Conservation (phyloP, 257 asterid species). For the Agastache rugosa region DNA sequence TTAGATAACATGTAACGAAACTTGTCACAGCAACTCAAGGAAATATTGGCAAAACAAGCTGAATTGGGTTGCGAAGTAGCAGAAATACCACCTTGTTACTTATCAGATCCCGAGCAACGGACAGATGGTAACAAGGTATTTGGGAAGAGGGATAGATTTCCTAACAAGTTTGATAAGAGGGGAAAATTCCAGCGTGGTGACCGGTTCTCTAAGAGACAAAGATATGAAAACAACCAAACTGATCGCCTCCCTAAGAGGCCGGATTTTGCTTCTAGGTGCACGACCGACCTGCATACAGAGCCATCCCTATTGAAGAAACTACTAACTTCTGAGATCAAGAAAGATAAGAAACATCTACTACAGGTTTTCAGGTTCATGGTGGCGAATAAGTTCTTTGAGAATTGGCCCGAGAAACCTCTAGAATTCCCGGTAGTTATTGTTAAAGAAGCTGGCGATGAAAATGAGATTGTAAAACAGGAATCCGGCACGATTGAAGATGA, state of each 20-base stretch:
- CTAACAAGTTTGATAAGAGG: conserved; percentile 58
- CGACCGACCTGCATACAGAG: conserved; percentile 30
- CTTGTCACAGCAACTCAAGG: conserved; percentile 81
- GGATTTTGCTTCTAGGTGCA: conserved; percentile 30
- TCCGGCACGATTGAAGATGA: conserved; percentile 30
- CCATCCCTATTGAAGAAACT: conserved; percentile 81
- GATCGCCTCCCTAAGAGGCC: conserved; percentile 38
- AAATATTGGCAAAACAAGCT: conserved; percentile 89
- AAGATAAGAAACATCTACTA: conserved; percentile 71
- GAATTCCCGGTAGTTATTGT: conserved; percentile 65
- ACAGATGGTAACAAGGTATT: conserved; percentile 42
- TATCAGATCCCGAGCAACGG: conserved; percentile 70
- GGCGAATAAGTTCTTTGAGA: conserved; percentile 73
- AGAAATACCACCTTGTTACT: conserved; percentile 82
- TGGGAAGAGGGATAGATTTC: conserved; percentile 62
- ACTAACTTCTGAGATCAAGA: conserved; percentile 65
- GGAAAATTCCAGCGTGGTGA: conserved; percentile 59
- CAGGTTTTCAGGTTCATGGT: conserved; percentile 88
- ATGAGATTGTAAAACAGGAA: conserved; percentile 35
- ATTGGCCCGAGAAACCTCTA: conserved; percentile 56
- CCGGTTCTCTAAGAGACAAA: conserved; percentile 51
- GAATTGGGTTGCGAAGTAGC: conserved; percentile 96
- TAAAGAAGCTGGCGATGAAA: conserved; percentile 52
- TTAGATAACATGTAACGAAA: conserved; percentile 23
- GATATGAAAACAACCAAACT: conserved; percentile 29